Base-by-base conservation (phyloP, 306 rosid genomes). In the Fragaria vesca region DNA sequence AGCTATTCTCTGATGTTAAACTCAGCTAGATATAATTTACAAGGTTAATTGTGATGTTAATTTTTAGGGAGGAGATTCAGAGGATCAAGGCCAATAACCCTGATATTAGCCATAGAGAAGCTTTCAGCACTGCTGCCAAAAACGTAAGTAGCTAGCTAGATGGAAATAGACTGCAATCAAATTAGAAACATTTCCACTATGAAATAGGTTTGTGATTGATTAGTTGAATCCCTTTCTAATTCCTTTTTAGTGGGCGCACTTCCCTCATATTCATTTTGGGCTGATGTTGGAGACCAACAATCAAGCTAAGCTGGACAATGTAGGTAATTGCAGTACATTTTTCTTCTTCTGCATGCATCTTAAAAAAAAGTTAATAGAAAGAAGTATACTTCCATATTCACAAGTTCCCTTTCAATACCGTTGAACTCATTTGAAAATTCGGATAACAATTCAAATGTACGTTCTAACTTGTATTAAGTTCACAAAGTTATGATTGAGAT, bases 41-140 rank as follows among this genome's bases (percentile, higher is more conserved):
- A 32, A 57, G 6, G 1, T 21, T 32, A 2, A 38, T 38, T 6
- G 11, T 32, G 66, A 18, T 66, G 26, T 66, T 66, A 3, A 66
- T 38, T 61, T 73, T 15, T 57, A 96, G 99, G 87, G 98, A 96
- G 90, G 99, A 96, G 83, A 96, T 96, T 58, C 99, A 93, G 85
- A 90, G 99, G 91, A 96, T 96, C 81, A 96, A 96, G 86, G 98
- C 99, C 17, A 96, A 89, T 63, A 91, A 96, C 82, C 99, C 99
- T 54, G 97, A 93, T 78, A 96, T 96, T 65, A 91, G 93, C 88
- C 99, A 96, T 73, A 87, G 98, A 84, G 99, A 91, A 81, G 99
- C 99, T 8, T 96, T 96, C 78, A 96, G 99, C 71, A 91, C 99
- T 2, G 98, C 99, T 81, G 99, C 99, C 24, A 96, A 96, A 79